phyloP scores from a whole-genome alignment of 306 rosid genomes.

The Arachis stenosperma region DNA sequence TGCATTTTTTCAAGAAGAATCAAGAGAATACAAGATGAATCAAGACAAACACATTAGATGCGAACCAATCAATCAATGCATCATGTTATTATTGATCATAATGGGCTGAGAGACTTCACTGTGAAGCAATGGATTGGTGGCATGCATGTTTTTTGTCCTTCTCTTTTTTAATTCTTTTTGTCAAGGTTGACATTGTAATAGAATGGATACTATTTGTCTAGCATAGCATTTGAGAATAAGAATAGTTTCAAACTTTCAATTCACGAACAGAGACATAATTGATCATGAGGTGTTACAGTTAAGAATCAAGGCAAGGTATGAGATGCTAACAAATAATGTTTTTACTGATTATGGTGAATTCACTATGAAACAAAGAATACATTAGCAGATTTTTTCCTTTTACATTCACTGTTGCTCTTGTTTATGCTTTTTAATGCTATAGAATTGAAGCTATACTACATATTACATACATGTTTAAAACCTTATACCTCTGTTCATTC shows the following conservation, averaged over 20 bases:
- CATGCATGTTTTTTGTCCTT: too few relatives aligned
- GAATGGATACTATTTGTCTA: background rate
- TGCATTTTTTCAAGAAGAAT: too few relatives aligned
- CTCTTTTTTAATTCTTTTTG: too few relatives aligned
- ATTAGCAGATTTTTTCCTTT: constrained; percentile 10
- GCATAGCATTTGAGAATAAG: background rate
- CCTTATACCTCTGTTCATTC: background rate
- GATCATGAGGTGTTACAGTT: constrained; percentile 29
- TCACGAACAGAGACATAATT: background rate
- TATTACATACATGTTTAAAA: constrained; percentile 10
- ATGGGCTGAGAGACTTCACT: background rate
- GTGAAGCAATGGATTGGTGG: background rate
- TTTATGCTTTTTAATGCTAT: constrained; percentile 29
- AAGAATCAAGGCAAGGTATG: constrained; percentile 24
- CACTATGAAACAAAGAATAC: constrained; percentile 25
- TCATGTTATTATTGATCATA: background rate
- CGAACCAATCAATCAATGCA: background rate
- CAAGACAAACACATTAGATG: constrained; percentile 1
- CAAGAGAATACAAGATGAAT: background rate
- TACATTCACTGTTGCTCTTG: background rate
- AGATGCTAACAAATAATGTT: constrained; percentile 32
- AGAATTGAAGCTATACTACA: constrained; percentile 5
- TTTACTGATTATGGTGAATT: constrained; percentile 36
- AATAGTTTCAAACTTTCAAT: background rate
- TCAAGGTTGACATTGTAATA: background rate